A percentile compares a stretch with the other conserved stretches of the same genome.
phyloP scores from a whole-genome alignment of 306 rosid species.

The Vigna trinervia region DNA sequence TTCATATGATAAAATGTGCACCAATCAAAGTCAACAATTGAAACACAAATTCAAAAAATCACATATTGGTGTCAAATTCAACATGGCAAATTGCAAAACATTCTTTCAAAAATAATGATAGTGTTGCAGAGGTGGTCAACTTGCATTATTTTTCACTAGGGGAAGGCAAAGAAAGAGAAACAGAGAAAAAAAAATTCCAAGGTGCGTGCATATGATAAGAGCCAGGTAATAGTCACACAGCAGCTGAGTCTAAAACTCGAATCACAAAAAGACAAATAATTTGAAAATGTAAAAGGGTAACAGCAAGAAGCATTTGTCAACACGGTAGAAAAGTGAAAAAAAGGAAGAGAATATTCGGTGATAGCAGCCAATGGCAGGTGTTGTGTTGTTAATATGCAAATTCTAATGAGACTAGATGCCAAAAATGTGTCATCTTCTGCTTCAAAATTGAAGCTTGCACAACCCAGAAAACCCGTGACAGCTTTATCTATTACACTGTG shows the following conservation, averaged over 20 bases:
- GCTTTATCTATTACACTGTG: slow-evolving; percentile 16
- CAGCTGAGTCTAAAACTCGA: slow-evolving; percentile 40
- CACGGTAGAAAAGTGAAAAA: slow-evolving; percentile 36
- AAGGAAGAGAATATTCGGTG: slow-evolving; percentile 46
- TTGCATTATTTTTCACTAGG: slow-evolving; percentile 37
- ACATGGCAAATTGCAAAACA: slow-evolving; percentile 39
- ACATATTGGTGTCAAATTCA: slow-evolving; percentile 23
- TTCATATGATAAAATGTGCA: neutral
- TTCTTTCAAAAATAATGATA: slow-evolving; percentile 27
- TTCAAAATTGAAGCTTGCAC: slow-evolving; percentile 37
- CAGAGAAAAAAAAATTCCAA: slow-evolving; percentile 4
- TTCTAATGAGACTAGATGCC: slow-evolving; percentile 28
- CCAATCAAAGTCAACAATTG: neutral
- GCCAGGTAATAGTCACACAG: slow-evolving; percentile 35
- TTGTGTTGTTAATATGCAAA: slow-evolving; percentile 25
- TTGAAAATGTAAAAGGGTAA: slow-evolving; percentile 16
- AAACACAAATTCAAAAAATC: neutral
- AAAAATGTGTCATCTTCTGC: slow-evolving; percentile 31
- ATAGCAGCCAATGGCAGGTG: slow-evolving; percentile 34
- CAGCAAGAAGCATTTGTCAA: slow-evolving; percentile 31
- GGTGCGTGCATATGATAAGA: neutral
- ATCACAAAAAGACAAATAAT: slow-evolving; percentile 38
- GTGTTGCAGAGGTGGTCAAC: slow-evolving; percentile 37
- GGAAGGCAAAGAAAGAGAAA: slow-evolving; percentile 33
- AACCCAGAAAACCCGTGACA: slow-evolving; percentile 55